Evolutionary conservation across 257 asterid genomes (phyloP), one percentile per base, ranked within the genome.

Genomic region (Petunia secreta): DNA sequence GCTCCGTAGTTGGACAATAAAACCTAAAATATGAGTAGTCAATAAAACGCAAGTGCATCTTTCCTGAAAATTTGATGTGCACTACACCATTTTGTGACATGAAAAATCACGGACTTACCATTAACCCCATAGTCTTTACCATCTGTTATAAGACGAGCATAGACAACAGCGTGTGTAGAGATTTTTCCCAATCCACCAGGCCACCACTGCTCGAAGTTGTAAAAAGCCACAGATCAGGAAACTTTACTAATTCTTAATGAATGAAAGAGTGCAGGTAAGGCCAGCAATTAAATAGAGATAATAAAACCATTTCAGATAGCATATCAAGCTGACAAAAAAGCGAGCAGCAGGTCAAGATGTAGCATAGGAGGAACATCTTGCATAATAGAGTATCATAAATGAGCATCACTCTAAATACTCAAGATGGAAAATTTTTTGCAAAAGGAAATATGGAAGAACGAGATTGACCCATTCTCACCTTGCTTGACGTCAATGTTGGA

Each of bases 161-260:
- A 96, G 53, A 92, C 95, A 78, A 92, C 66, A 41, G 91, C 99
- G 89, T 96, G 98, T 44, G 98, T 96, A 63, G 99, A 91, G 66
- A 94, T 91, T 90, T 96, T 96, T 60, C 98, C 99, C 86, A 96
- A 89, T 80, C 99, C 99, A 78, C 99, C 99, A 58, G 99, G 99
- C 99, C 99, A 96, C 99, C 99, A 94, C 99, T 96, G 80, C 54
- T 63, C 37, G 79, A 63, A 68, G 80, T 37, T 11, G 7, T 11
- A 68, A 77, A 13, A 86, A 77, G 64, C 43, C 69, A 52, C 63
- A 74, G 48, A 80, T 80, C 60, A 67, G 83, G 82, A 50, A 65
- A 14, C 63, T 43, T 8, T 16, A 63, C 37, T 14, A 37, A 50
- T 15, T 50, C 8, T 59, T 59, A 48, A 39, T 73, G 77, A 73